Conservation (phyloP, 2,329 filamentous ascomycete genomes). For the Neoscytalidium dimidiatum region DNA sequence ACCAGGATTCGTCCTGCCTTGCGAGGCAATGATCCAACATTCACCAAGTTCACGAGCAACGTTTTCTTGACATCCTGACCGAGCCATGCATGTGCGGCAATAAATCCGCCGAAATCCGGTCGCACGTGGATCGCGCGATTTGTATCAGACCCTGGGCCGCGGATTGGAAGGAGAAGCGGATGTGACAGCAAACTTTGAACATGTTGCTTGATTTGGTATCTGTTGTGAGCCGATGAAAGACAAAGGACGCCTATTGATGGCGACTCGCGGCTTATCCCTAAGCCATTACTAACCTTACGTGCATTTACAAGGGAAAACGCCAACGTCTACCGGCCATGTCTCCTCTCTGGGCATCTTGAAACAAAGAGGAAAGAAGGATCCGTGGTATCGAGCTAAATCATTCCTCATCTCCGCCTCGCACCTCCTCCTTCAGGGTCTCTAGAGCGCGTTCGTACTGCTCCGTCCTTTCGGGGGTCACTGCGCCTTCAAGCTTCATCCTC, state of each 20-base stretch:
- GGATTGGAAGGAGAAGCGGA: background rate
- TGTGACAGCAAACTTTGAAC: background rate
- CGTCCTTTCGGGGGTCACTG: conserved; percentile 43
- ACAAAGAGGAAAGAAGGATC: background rate
- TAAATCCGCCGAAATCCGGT: background rate
- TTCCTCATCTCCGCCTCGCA: conserved; percentile 35
- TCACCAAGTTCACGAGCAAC: background rate
- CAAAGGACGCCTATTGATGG: background rate
- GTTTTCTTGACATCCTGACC: background rate
- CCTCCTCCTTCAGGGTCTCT: conserved; percentile 63
- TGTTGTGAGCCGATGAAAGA: background rate
- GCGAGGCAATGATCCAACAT: background rate
- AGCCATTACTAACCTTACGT: background rate
- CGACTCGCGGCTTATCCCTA: background rate
- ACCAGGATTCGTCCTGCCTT: background rate
- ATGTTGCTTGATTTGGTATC: background rate
- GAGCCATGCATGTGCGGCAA: background rate
- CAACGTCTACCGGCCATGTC: background rate
- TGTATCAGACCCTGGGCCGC: background rate
- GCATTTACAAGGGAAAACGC: background rate
- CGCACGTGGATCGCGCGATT: background rate
- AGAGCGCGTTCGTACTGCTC: conserved; percentile 57
- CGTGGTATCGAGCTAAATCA: background rate
- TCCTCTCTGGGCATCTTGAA: background rate
- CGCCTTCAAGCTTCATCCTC: conserved; percentile 45